Conservation (phyloP, 345 rosid genomes). For the Populus davidiana region DNA sequence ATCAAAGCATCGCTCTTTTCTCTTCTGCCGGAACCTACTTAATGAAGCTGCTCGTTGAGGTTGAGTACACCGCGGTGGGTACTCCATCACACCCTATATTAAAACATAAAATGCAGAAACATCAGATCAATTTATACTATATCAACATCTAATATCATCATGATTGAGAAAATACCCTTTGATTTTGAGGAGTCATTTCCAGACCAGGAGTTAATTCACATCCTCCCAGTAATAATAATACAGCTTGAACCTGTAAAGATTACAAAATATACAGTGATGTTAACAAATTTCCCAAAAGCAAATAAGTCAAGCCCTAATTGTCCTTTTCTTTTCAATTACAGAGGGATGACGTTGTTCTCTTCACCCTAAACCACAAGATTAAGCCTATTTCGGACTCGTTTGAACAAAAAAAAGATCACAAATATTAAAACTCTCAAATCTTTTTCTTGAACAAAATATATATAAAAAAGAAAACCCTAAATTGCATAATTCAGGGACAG, state of each 20-base stretch:
- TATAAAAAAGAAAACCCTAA: background rate
- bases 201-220: constrained; percentile 67
- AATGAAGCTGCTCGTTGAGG: constrained; percentile 88
- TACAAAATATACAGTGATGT: background rate
- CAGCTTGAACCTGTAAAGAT: constrained; percentile 65
- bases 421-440: background rate
- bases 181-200: constrained; percentile 53
- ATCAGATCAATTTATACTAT: background rate
- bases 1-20: constrained; percentile 84
- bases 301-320: background rate
- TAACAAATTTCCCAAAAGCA: background rate
- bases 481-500: background rate
- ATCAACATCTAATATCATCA: background rate
- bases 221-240: constrained; percentile 68
- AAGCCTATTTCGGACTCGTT: background rate
- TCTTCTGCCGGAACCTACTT: constrained; percentile 86
- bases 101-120: background rate
- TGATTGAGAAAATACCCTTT: constrained; percentile 39
- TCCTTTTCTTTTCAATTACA: background rate
- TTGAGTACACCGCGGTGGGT: constrained; percentile 60
- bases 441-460: background rate
- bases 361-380: background rate
- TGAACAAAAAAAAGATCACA: background rate
- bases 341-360: background rate
- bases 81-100: constrained; percentile 49